Conservation (phyloP, 2,329 filamentous ascomycete species). For the Chrysosporium keratinophilum region DNA sequence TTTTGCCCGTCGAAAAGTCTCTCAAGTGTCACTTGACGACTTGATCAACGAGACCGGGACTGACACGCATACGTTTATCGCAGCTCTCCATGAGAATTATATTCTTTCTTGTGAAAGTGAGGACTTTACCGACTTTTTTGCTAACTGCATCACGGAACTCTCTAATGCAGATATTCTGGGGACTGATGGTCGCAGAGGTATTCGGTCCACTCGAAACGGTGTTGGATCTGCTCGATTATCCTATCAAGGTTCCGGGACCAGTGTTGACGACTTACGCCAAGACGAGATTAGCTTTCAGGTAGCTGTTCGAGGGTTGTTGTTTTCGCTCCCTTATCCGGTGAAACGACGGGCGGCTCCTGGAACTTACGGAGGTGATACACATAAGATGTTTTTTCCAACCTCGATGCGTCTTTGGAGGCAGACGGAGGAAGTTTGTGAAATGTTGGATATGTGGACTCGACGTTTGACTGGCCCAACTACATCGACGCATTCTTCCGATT, state of each 20-base stretch:
- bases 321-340: constrained; percentile 75
- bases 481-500: background rate
- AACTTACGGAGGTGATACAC: constrained; percentile 47
- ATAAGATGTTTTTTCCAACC: constrained; percentile 87
- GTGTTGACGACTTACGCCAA: constrained; percentile 68
- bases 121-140: constrained; percentile 64
- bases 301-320: constrained; percentile 74
- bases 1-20: constrained; percentile 49
- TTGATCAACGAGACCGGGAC: constrained; percentile 92
- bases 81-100: constrained; percentile 90
- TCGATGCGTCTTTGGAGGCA: constrained; percentile 74
- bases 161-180: constrained; percentile 82
- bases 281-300: constrained; percentile 92
- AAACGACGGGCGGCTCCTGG: constrained; percentile 45
- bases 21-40: constrained; percentile 58
- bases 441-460: constrained; percentile 43
- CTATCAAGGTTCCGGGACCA: constrained; percentile 45
- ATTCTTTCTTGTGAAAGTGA: constrained; percentile 61
- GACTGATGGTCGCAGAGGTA: constrained; percentile 46
- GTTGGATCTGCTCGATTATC: constrained; percentile 41
- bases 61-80: constrained; percentile 80
- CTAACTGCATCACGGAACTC: constrained; percentile 73
- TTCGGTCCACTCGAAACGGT: constrained; percentile 29
- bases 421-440: constrained; percentile 67
- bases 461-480: constrained; percentile 26